A percentile compares a stretch with the other conserved stretches of the same genome.
Conservation (phyloP, 352 stramenopile genomes). For the Plasmopara halstedii region DNA sequence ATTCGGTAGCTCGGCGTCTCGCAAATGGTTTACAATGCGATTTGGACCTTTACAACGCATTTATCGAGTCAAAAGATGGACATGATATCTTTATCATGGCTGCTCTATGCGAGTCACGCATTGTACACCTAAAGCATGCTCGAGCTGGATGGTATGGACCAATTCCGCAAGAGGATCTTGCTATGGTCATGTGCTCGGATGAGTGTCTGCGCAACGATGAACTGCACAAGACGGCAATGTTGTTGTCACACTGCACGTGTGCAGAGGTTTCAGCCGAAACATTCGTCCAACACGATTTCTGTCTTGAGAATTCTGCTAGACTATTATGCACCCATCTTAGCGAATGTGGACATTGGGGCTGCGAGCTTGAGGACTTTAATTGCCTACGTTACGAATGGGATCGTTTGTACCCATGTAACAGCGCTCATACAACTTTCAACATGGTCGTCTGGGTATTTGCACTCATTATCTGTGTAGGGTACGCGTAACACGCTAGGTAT, state of each 20-base stretch:
- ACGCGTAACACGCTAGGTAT: slow-evolving; percentile 12
- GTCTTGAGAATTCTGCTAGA: slow-evolving; percentile 67
- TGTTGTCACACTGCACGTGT: slow-evolving; percentile 66
- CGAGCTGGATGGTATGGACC: slow-evolving; percentile 53
- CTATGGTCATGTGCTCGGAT: slow-evolving; percentile 75
- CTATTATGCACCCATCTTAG: slow-evolving; percentile 80
- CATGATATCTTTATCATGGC: slow-evolving; percentile 67
- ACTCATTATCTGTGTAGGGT: slow-evolving; percentile 8
- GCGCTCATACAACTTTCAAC: slow-evolving; percentile 4
- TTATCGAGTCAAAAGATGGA: slow-evolving; percentile 47
- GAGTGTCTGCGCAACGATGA: slow-evolving; percentile 77
- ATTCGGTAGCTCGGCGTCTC: slow-evolving; percentile 14
- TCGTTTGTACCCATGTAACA: slow-evolving; percentile 43
- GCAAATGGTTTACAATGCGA: slow-evolving; percentile 36
- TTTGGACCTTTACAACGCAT: slow-evolving; percentile 40
- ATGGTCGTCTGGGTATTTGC: slow-evolving; percentile 11
- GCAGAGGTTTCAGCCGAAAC: slow-evolving; percentile 68
- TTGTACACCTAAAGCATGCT: slow-evolving; percentile 55
- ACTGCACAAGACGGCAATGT: slow-evolving; percentile 73
- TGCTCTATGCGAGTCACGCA: slow-evolving; percentile 66
- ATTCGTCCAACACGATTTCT: slow-evolving; percentile 68
- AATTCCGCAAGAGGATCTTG: slow-evolving; percentile 59
- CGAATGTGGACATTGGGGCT: slow-evolving; percentile 85
- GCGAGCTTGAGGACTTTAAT: slow-evolving; percentile 84
- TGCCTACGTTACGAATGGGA: slow-evolving; percentile 88